Conservation (phyloP, 1,284 basidiomycete genomes). For the Rhodotorula sp. region DNA sequence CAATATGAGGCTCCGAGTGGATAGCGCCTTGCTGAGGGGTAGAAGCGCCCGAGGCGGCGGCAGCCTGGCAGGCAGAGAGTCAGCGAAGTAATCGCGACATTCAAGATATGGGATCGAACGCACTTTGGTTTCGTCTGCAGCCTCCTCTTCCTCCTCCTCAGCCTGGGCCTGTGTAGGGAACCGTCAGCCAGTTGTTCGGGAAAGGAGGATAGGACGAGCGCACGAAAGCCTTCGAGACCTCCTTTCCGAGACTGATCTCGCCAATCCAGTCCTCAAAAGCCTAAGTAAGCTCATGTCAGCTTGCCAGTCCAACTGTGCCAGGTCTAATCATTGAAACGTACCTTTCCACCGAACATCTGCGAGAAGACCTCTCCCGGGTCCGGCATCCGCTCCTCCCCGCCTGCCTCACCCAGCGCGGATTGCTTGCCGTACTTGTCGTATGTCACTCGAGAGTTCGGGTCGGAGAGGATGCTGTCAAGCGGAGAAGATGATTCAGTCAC, state of each 20-base stretch:
- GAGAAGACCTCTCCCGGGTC: constrained; percentile 43
- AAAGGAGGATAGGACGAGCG: background rate
- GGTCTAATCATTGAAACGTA: background rate
- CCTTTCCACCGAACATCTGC: constrained; percentile 42
- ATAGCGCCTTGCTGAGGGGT: background rate
- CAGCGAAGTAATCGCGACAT: no score
- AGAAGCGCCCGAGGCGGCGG: background rate
- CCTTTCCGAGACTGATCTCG: constrained; percentile 42
- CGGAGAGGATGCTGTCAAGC: constrained; percentile 43
- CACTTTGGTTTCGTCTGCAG: constrained; percentile 30
- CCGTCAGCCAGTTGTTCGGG: background rate
- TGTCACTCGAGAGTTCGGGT: constrained; percentile 76
- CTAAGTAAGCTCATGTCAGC: background rate
- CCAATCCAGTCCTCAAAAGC: constrained; percentile 44
- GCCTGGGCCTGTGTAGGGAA: background rate
- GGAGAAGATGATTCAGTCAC: constrained; percentile 47
- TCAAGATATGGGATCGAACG: background rate
- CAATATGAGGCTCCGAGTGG: constrained; percentile 14
- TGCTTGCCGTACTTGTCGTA: constrained; percentile 77
- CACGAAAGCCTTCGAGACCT: constrained; percentile 38
- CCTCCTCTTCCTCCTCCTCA: constrained; percentile 30
- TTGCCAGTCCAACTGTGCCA: no score
- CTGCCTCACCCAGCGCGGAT: constrained; percentile 33
- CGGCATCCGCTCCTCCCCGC: constrained; percentile 41
- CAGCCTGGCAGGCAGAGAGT: background rate